Evolutionary conservation across 306 rosid species (phyloP).

Genomic region (Quercus cerris): DNA sequence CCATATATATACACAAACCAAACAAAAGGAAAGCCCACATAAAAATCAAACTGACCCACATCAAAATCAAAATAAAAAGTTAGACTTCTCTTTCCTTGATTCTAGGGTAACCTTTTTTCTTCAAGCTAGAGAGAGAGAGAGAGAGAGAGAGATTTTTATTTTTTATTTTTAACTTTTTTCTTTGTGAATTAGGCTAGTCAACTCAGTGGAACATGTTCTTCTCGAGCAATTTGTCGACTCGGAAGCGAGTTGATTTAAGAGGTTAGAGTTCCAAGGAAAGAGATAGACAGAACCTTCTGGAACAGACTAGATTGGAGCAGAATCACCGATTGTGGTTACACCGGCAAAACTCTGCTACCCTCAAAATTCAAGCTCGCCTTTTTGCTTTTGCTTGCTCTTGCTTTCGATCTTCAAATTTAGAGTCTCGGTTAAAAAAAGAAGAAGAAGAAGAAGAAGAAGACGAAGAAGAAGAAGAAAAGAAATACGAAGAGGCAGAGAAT

Average conservation of each 20-base stretch:
- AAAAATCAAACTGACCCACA: no score
- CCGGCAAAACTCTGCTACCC: conserved; percentile 65
- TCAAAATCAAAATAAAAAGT: no score
- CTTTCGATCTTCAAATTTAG: neutral
- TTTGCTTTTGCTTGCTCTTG: neutral
- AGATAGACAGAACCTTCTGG: conserved; percentile 83
- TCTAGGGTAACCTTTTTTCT: conserved; percentile 22
- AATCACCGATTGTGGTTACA: conserved; percentile 58
- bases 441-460: no score
- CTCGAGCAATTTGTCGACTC: conserved; percentile 83
- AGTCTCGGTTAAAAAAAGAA: neutral
- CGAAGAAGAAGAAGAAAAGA: no score
- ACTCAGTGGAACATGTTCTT: conserved; percentile 55
- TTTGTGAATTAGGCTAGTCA: conserved; percentile 27
- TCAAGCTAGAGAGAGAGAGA: no score
- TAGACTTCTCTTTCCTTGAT: neutral
- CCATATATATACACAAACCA: no score
- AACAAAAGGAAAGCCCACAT: no score
- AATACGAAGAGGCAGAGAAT: no score
- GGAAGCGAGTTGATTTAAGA: conserved; percentile 90
- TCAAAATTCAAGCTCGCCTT: conserved; percentile 63
- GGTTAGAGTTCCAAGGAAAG: conserved; percentile 85
- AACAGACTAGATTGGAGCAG: conserved; percentile 79
- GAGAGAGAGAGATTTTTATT: no score
- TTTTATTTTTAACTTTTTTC: no score